A percentile compares a stretch with the other conserved stretches of the same genome.
These are phyloP conservation scores for Artemisia princeps DNA, from an alignment of 140 eudicot genomes.

Conservation along the genomic window DNA sequence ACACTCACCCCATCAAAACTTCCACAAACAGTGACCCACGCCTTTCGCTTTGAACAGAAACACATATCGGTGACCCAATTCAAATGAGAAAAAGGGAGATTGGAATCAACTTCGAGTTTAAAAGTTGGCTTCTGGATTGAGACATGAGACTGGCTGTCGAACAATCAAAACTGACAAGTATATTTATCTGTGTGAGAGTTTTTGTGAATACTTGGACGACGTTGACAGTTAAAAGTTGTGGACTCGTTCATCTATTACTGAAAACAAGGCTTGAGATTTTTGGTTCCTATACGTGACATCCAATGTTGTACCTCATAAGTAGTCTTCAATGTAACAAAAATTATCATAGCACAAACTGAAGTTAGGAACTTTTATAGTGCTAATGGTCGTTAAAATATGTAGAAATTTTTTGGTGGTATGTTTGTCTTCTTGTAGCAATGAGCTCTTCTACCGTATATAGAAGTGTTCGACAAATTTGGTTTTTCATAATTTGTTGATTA, in stretches of 20 bases:
- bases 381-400: not conserved
- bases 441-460: no score
- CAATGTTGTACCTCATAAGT: no score
- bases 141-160: not conserved
- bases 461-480: no score
- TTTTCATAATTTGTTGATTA: no score
- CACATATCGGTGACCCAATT: not conserved
- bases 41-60: not conserved
- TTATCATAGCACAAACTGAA: not conserved
- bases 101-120: not conserved
- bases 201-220: not conserved
- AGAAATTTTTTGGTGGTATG: not conserved
- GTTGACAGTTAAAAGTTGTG: not conserved
- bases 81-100: not conserved
- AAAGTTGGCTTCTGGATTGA: not conserved
- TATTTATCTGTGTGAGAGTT: not conserved
- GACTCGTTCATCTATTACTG: not conserved
- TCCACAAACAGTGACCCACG: slow-evolving; percentile 30
- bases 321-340: not conserved
- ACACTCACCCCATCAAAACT: slow-evolving; percentile 37
- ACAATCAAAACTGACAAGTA: not conserved
- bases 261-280: not conserved
- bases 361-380: not conserved
- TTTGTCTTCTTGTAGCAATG: no score
- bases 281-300: not conserved